Base-by-base conservation (phyloP, 768 basidiomycete species). In the Amanita inopinata region DNA sequence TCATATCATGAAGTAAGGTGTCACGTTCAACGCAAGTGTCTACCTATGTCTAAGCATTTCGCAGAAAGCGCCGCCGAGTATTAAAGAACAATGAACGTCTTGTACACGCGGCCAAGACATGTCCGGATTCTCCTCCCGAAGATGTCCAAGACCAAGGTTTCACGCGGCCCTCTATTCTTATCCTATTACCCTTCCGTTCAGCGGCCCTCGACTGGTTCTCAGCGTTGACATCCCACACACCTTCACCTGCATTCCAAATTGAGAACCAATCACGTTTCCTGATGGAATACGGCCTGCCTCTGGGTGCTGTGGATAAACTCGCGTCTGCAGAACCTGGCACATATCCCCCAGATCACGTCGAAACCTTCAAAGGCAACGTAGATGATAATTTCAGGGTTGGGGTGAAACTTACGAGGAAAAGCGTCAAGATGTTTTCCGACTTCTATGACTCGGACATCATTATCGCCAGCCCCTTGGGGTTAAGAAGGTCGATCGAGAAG, bases 71-170 rank as follows among this genome's bases (percentile, higher is more conserved):
- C 15, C 80, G 86, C 12, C 75, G 78, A 6, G 73, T 99, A 24
- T 68, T 97, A 2, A 93, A 93, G 61, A 97, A 93, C 61, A 98
- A 97, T 53, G 90, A 94, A 49, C 85, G 84, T 30, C 70, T 97
- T n/a, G 71, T 85, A 0, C 75, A 80, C 49, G 77, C 80, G 7
- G 61, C 71, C 7, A 82, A 86, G 58, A 57, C 70, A 11, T 66
- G 71, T 38, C 63, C 70, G 1, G 64, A 70, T 27, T 61, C 64
- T 5, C 66, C 76, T 17, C 80, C 80, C 2, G 78, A 82, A 60
- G 79, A 88, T 47, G 73, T 87, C 10, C 88, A 89, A 63, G 96
- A 99, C 56, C 96, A 98, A 71, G 94, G 94, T 19, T 98, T 97
- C 63, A 96, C 93, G 5, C 85, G 96, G 4, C 94, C 96, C 7